Evolutionary conservation across 2,329 filamentous ascomycete genomes (phyloP).

Genomic region (Saccharata proteae): DNA sequence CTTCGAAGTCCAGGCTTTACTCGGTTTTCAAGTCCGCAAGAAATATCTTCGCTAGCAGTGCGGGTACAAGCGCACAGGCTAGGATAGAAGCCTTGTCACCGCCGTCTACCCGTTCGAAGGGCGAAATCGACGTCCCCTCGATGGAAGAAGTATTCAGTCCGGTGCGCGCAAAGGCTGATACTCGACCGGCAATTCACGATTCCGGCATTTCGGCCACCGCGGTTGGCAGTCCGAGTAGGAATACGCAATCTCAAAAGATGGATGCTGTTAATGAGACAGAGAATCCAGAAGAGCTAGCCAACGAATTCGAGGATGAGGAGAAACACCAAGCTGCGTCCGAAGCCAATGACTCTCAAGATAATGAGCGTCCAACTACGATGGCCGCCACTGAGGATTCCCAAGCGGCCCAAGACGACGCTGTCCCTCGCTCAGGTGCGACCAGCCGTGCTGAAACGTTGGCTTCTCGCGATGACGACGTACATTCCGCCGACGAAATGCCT

Average conservation of each 20-base stretch:
- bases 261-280: too few species aligned
- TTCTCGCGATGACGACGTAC: constrained; percentile 22
- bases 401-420: constrained; percentile 27
- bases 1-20: constrained; percentile 84
- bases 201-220: too few species aligned
- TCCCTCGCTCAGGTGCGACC: constrained; percentile 17
- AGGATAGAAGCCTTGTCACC: constrained; percentile 41
- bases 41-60: constrained; percentile 69
- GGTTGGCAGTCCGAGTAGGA: constrained; percentile 21
- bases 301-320: constrained; percentile 48
- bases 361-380: too few species aligned
- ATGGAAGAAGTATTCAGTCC: constrained; percentile 24
- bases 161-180: constrained; percentile 19
- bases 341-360: too few species aligned
- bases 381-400: constrained; percentile 16
- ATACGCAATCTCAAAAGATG: too few species aligned
- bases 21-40: constrained; percentile 83
- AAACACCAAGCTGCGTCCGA: constrained; percentile 47
- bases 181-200: too few species aligned
- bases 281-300: constrained; percentile 50
- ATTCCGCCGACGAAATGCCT: constrained; percentile 38
- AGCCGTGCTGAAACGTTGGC: constrained; percentile 6
- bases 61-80: constrained; percentile 44
- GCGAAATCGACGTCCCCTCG: constrained; percentile 10
- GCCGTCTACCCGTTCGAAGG: background rate